Evolutionary conservation across 2,329 filamentous ascomycete genomes (phyloP), one percentile per base, ranked within the genome.

Genomic region (Talaromyces atroroseus): DNA sequence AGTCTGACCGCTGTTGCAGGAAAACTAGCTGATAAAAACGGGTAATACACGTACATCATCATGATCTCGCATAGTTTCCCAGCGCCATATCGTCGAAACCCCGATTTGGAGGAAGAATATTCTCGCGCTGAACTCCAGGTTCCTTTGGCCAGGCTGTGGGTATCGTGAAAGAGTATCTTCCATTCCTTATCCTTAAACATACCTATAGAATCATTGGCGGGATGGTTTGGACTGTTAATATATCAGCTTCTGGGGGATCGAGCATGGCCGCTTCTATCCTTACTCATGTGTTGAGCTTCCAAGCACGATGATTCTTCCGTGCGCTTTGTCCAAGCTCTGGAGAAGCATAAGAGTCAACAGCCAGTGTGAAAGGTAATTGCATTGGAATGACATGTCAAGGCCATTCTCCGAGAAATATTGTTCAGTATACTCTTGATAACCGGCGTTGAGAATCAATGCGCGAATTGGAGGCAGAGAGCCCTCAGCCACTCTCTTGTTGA

Each of bases 391-490:
- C 18, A 49, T 59, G 24, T 61, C 63, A 18, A 64, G 53, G 8
- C 60, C 59, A 14, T 64, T 58, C 21, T 60, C 51, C 10, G 59
- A 60, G 36, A 47, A 58, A 8, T 44, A 26, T 29, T 64, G 62
- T 6, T 49, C 51, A 1, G 46, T 46, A 34, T 50, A 44, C 58
- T 70, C 66, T 21, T 64, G 59, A 51, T 54, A 67, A 2, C 58
- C 69, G 1, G 68, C 68, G 40, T 66, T 69, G 18, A 78, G 67
- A 11, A 77, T 68, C 5, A 78, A 62, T 1, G 66, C 72, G 16
- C 66, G 67, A 54, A 78, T 74, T 0, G 66, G 73, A 4, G 74
- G 72, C 21, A 76, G 61, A 1, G 67, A 60, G n/a, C 69, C 69
- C 14, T 59, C 57, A 3, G 67, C 59, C 23, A 62, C 56, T 29